Evolutionary conservation across 768 basidiomycete species (phyloP).

Genomic region (Cystobasidium tubakii): DNA sequence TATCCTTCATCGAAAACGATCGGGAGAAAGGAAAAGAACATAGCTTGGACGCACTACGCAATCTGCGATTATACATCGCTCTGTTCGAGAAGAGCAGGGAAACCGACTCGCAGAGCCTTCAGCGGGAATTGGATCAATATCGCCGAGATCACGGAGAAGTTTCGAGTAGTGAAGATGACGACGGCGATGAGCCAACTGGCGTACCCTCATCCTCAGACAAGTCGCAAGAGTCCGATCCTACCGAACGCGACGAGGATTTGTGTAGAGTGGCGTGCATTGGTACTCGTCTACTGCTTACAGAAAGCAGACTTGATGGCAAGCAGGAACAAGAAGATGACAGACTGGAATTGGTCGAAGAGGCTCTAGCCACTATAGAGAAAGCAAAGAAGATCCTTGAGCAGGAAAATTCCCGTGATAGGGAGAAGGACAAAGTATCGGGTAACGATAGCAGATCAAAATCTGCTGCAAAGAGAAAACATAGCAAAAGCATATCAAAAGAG

Average conservation of each 20-base stretch:
- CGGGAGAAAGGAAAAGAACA: conserved; percentile 1
- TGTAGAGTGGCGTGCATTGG: conserved; percentile 18
- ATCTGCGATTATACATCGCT: conserved; percentile 27
- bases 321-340: conserved; percentile 33
- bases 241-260: conserved; percentile 28
- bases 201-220: not conserved
- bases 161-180: not conserved
- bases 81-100: conserved; percentile 33
- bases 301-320: conserved; percentile 15
- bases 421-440: conserved; percentile 6
- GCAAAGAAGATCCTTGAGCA: conserved; percentile 1
- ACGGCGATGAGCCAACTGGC: conserved; percentile 9
- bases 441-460: not conserved
- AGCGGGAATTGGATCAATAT: conserved; percentile 5
- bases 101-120: conserved; percentile 2
- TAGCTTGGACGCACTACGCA: conserved; percentile 10
- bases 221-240: not conserved
- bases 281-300: conserved; percentile 20
- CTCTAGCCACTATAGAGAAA: conserved; percentile 14
- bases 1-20: conserved; percentile 13
- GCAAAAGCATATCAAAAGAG: not conserved
- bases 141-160: conserved; percentile 1
- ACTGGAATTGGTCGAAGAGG: conserved; percentile 19
- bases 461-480: not conserved
- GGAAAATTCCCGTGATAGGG: conserved; percentile 2